Percentiles rank a stretch among this genome's conserved stretches.
Evolutionary conservation across 768 basidiomycete genomes (phyloP).

Genomic region (Clitopilus passeckerianus): DNA sequence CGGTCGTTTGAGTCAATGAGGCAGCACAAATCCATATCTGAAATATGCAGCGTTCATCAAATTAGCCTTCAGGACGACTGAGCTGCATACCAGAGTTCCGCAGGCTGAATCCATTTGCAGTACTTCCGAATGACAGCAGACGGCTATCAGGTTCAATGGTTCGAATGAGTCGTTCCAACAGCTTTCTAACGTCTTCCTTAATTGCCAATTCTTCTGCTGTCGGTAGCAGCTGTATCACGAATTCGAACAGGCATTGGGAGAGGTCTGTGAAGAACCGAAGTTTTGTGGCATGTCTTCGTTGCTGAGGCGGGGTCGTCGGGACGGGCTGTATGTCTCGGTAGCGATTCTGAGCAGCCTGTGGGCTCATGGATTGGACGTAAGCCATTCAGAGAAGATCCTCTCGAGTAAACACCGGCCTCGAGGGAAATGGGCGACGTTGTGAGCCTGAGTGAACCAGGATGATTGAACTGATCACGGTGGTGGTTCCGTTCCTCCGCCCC

Average conservation of each 20-base stretch:
- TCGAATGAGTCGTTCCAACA: conserved; percentile 92
- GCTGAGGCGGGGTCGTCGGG: conserved; percentile 24
- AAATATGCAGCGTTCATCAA: conserved; percentile 7
- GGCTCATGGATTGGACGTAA: conserved; percentile 34
- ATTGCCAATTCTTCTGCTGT: conserved; percentile 86
- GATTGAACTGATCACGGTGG: conserved; percentile 15
- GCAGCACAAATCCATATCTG: conserved; percentile 99
- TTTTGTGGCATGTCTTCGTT: conserved; percentile 38
- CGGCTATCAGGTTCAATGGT: conserved; percentile 91
- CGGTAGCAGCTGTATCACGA: conserved; percentile 88
- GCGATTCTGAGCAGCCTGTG: conserved; percentile 27
- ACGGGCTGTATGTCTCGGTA: conserved; percentile 27
- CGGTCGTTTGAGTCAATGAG: conserved; percentile 85
- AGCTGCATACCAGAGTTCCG: conserved; percentile 77
- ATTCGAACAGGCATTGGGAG: conserved; percentile 89
- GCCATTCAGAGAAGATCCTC: conserved; percentile 25
- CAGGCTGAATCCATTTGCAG: conserved; percentile 95
- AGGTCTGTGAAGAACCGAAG: conserved; percentile 75
- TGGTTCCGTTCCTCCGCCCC: conserved; percentile 11
- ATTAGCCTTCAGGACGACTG: not conserved
- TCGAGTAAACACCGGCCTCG: conserved; percentile 13
- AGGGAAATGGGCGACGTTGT: conserved; percentile 9
- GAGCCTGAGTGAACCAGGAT: conserved; percentile 10
- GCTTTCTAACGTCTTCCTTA: conserved; percentile 94
- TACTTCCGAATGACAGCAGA: conserved; percentile 91